phyloP scores from a whole-genome alignment of 352 stramenopile genomes.

The Phytophthora syringae region DNA sequence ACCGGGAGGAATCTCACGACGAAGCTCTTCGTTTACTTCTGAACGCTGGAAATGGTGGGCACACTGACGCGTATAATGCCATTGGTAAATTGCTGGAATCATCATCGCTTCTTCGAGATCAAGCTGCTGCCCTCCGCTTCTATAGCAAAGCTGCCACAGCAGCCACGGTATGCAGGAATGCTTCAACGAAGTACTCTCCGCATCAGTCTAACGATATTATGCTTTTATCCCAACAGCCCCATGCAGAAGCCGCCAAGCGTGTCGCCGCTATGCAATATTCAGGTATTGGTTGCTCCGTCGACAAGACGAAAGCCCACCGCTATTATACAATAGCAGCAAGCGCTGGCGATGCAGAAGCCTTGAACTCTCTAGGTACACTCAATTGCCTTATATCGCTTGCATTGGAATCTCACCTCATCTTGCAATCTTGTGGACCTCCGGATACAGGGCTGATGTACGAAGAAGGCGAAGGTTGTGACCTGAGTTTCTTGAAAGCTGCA shows the following conservation, averaged over 20 bases:
- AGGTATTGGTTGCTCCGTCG: slow-evolving; percentile 49
- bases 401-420: not conserved
- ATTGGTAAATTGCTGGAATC: slow-evolving; percentile 64
- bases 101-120: slow-evolving; percentile 56
- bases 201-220: not conserved
- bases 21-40: slow-evolving; percentile 68
- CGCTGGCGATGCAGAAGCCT: slow-evolving; percentile 56
- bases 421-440: not conserved
- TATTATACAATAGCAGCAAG: slow-evolving; percentile 67
- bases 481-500: slow-evolving; percentile 65
- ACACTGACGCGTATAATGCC: slow-evolving; percentile 47
- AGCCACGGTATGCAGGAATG: slow-evolving; percentile 18
- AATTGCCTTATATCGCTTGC: not conserved
- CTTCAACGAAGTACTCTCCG: not conserved
- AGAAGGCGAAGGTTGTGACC: slow-evolving; percentile 74
- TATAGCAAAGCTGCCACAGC: slow-evolving; percentile 61
- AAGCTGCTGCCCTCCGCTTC: slow-evolving; percentile 59
- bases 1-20: slow-evolving; percentile 65
- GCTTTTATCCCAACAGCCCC: slow-evolving; percentile 28
- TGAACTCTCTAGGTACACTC: slow-evolving; percentile 75
- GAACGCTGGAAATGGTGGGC: slow-evolving; percentile 46
- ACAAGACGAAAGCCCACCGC: slow-evolving; percentile 58
- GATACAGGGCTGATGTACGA: slow-evolving; percentile 65
- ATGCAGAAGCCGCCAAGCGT: slow-evolving; percentile 55
- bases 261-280: slow-evolving; percentile 72